Percentiles rank a stretch among this genome's conserved stretches.
Evolutionary conservation across 2,329 filamentous ascomycete genomes (phyloP).

Genomic region (Colletotrichum sublineola): DNA sequence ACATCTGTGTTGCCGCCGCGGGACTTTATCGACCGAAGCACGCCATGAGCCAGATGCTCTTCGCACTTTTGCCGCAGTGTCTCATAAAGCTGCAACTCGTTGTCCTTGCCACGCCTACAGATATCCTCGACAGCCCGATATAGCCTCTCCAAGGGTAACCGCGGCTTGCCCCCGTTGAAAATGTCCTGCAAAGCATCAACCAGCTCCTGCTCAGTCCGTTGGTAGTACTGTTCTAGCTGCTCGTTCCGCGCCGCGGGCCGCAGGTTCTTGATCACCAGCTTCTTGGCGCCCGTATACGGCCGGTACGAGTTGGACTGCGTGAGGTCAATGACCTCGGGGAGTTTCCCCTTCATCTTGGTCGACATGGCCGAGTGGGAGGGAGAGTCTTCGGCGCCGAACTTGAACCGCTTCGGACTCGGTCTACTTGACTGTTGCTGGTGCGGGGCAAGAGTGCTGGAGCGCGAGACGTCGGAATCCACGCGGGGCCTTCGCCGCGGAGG

Average conservation of each 20-base stretch:
- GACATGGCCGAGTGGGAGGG: constrained; percentile 38
- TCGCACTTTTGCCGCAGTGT: constrained; percentile 77
- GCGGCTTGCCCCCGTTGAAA: constrained; percentile 74
- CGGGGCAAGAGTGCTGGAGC: constrained; percentile 44
- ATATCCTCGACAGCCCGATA: constrained; percentile 94
- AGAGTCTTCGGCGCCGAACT: constrained; percentile 30
- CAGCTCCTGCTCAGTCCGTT: constrained; percentile 80
- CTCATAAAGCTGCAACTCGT: constrained; percentile 69
- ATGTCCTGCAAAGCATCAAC: constrained; percentile 79
- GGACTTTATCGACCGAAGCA: constrained; percentile 69
- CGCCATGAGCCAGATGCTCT: constrained; percentile 72
- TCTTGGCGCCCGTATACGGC: constrained; percentile 82
- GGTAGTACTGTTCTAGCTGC: constrained; percentile 82
- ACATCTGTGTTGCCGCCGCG: constrained; percentile 68
- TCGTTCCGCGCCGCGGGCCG: constrained; percentile 68
- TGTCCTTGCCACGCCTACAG: constrained; percentile 82
- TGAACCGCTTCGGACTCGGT: constrained; percentile 43
- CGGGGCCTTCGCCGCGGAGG: constrained; percentile 57
- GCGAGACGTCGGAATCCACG: constrained; percentile 52
- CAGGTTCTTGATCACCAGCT: constrained; percentile 94
- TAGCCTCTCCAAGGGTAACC: constrained; percentile 86
- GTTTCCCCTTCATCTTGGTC: constrained; percentile 55
- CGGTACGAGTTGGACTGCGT: constrained; percentile 67
- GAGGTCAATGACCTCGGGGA: constrained; percentile 55
- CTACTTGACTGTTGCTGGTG: constrained; percentile 36